Conservation (phyloP, 345 rosid genomes). For the Raphanus sativus region DNA sequence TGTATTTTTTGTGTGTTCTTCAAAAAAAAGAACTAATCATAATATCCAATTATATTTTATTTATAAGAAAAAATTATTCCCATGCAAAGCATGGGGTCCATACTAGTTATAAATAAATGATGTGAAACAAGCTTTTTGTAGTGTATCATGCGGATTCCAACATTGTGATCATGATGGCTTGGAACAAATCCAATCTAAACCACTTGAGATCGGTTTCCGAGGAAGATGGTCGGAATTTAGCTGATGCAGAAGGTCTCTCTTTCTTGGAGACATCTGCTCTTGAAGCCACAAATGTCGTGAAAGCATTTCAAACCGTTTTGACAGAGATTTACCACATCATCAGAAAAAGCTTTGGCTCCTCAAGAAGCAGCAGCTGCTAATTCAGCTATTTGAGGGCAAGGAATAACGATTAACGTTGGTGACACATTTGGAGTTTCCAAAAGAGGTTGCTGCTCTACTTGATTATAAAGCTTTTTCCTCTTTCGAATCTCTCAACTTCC, state of each 20-base stretch:
- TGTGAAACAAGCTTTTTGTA: no score
- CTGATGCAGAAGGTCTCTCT: constrained; percentile 67
- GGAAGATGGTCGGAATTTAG: constrained; percentile 57
- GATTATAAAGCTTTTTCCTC: constrained; percentile 1
- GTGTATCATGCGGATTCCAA: constrained; percentile 58
- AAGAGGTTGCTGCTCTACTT: constrained; percentile 61
- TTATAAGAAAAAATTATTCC: not conserved
- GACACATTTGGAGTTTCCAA: constrained; percentile 48
- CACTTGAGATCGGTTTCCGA: constrained; percentile 67
- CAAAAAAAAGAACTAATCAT: not conserved
- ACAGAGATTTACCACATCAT: constrained; percentile 63
- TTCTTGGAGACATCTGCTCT: constrained; percentile 75
- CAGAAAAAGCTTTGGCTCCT: constrained; percentile 70
- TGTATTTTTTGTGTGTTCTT: not conserved
- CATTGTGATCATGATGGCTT: constrained; percentile 68
- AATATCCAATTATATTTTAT: not conserved
- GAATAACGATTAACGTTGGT: constrained; percentile 64
- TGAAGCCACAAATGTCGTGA: constrained; percentile 66
- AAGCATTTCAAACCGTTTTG: constrained; percentile 64
- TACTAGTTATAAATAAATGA: not conserved
- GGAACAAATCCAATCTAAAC: constrained; percentile 36
- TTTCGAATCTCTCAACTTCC: not conserved
- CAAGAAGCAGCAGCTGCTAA: constrained; percentile 54
- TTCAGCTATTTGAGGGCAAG: constrained; percentile 51
- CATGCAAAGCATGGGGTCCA: not conserved